These are phyloP conservation scores for Catunica adiposa DNA, from an alignment of 2,329 filamentous ascomycete species.

Conservation along the genomic window DNA sequence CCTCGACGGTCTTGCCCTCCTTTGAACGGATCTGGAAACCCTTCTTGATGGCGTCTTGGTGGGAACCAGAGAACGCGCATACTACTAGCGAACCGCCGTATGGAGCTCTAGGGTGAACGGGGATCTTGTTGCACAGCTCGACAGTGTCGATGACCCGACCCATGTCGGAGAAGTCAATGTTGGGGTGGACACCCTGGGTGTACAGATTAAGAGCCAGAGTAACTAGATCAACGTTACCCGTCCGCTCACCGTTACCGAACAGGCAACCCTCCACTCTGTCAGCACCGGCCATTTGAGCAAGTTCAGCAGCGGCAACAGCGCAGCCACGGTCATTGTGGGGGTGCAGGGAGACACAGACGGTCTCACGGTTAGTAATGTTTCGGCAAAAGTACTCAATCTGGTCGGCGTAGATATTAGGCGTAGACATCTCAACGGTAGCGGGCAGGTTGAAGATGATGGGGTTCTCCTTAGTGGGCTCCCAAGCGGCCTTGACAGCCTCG, in stretches of 20 bases:
- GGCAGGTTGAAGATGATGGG: conserved; percentile 95
- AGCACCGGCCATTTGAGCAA: conserved; percentile 92
- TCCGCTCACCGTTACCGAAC: conserved; percentile 89
- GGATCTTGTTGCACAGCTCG: conserved; percentile 87
- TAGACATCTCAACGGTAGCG: conserved; percentile 87
- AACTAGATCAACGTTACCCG: conserved; percentile 88
- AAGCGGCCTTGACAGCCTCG: conserved; percentile 84
- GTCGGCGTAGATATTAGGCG: conserved; percentile 90
- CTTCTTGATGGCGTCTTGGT: conserved; percentile 96
- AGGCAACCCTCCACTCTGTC: conserved; percentile 88
- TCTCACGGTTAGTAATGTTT: conserved; percentile 69
- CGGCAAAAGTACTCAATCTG: conserved; percentile 92
- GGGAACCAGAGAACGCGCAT: conserved; percentile 77
- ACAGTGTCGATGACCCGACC: conserved; percentile 73
- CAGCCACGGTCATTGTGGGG: conserved; percentile 91
- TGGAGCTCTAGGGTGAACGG: conserved; percentile 73
- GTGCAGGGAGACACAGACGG: conserved; percentile 77
- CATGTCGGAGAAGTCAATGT: conserved; percentile 84
- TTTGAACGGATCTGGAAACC: conserved; percentile 57
- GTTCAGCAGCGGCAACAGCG: conserved; percentile 73
- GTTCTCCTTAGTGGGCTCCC: conserved; percentile 63
- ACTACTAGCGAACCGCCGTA: conserved; percentile 88
- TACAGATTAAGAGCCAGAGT: conserved; percentile 88
- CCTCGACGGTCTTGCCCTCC: conserved; percentile 40
- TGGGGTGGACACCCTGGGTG: conserved; percentile 73